Conservation (phyloP, 176 grass and related monocot genomes). For the Zizania latifolia region DNA sequence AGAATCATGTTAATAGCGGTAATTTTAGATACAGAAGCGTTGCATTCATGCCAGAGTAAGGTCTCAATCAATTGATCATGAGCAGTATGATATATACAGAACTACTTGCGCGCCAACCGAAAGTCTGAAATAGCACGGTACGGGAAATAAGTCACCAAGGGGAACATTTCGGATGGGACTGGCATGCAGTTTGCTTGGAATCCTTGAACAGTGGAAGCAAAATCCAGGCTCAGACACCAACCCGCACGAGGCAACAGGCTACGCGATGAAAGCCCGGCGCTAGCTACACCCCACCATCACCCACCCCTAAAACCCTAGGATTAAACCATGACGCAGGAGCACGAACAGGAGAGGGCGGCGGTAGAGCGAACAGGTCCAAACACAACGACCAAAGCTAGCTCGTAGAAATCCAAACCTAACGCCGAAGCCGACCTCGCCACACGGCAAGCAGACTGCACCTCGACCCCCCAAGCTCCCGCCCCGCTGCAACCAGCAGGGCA, state of each 20-base stretch:
- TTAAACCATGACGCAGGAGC: slow-evolving; percentile 1
- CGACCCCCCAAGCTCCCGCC: background rate
- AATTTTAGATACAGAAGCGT: background rate
- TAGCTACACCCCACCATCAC: background rate
- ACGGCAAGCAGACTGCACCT: no score
- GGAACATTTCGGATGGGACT: slow-evolving; percentile 1
- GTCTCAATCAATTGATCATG: background rate
- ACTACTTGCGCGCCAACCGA: background rate
- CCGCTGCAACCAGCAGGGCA: background rate
- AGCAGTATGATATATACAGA: background rate
- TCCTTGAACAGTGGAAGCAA: background rate
- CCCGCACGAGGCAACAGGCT: background rate
- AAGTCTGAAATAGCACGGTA: background rate
- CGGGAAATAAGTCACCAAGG: background rate
- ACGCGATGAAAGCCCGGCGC: background rate
- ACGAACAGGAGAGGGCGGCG: background rate
- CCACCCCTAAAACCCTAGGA: slow-evolving; percentile 31
- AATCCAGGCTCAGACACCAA: background rate
- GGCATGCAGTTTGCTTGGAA: background rate
- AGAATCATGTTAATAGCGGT: background rate
- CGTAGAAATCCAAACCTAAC: slow-evolving; percentile 11
- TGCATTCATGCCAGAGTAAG: background rate
- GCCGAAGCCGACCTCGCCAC: no score
- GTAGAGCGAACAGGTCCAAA: background rate
- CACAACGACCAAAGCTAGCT: background rate